Evolutionary conservation across 441 rosid species (phyloP), one percentile per base, ranked within the genome.

Genomic region (Macaranga tanarius): DNA sequence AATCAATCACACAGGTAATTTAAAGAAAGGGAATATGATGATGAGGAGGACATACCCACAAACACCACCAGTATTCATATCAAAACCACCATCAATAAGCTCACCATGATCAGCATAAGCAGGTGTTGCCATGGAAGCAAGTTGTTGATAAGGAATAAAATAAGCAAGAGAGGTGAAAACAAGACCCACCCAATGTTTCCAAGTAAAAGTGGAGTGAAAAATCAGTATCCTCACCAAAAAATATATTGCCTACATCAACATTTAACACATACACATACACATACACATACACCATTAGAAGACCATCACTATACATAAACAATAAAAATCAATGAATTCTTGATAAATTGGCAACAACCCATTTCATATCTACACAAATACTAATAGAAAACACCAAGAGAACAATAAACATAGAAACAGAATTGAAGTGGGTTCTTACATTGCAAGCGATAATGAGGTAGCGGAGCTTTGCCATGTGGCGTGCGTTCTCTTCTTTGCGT

Each of bases 11-110:
- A 31, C 38, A 31, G 38, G 2, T 31, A 31, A 31, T 31, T 2
- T 31, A 31, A 31, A 16, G 2, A 5, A 60, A 60, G 31, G 20
- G n/a, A 25, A 60, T 16, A 19, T 19, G 40, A 62, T 9, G 47
- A 47, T 0, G 48, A 67, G 19, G 65, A 76, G 62, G 19, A 69
- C 87, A 44, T 85, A 91, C 98, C 93, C 92, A 87, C 97, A 93
- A 71, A 91, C 85, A 64, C 98, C 98, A 81, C 88, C 92, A 22
- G 94, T 86, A 64, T 77, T 87, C 97, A 91, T 90, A 76, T 93
- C 94, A 42, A 87, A 90, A 2, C 97, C 98, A 65, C 97, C 99
- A 64, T 94, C 99, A 67, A 88, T 76, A 81, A 94, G 97, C 12
- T 94, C 93, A 16, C 99, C 97, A 72, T 86, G 84, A 69, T 83